Conservation (phyloP, 2,329 filamentous ascomycete genomes). For the Gaeumannomyces sp. region DNA sequence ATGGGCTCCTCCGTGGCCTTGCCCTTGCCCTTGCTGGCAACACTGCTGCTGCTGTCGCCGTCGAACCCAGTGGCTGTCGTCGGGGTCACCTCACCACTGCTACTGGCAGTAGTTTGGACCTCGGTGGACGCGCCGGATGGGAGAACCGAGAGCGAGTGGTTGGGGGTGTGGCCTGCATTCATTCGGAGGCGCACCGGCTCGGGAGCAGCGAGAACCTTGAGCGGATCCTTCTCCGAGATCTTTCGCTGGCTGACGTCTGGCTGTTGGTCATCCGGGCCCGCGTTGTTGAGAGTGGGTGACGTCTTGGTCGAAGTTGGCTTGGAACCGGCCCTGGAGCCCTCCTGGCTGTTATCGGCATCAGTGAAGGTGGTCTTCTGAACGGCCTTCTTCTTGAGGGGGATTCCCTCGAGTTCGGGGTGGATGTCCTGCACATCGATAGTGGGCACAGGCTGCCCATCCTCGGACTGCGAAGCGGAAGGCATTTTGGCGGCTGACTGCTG, state of each 20-base stretch:
- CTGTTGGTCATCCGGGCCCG: constrained; percentile 16
- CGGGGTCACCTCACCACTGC: constrained; percentile 34
- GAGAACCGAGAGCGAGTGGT: constrained; percentile 49
- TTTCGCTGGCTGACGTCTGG: constrained; percentile 14
- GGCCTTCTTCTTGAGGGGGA: constrained; percentile 48
- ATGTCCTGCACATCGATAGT: constrained; percentile 53
- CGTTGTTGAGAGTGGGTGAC: constrained; percentile 12
- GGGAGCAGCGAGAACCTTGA: constrained; percentile 39
- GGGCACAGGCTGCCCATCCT: constrained; percentile 30
- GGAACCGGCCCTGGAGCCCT: constrained; percentile 22
- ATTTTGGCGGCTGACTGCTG: constrained; percentile 9
- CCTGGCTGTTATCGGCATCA: constrained; percentile 24
- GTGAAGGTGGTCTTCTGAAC: constrained; percentile 47
- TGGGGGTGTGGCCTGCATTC: constrained; percentile 59
- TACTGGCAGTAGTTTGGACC: constrained; percentile 31
- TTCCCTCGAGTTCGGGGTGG: constrained; percentile 53
- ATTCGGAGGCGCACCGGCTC: constrained; percentile 49
- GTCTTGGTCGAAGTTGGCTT: constrained; percentile 23
- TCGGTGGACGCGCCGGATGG: constrained; percentile 38
- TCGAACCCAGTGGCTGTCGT: constrained; percentile 20
- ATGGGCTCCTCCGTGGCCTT: constrained; percentile 6
- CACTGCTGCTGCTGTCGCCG: constrained; percentile 10
- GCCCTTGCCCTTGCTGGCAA: background rate
- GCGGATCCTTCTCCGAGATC: constrained; percentile 33
- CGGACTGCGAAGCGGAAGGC: constrained; percentile 10